Evolutionary conservation across 768 basidiomycete species (phyloP), one percentile per base, ranked within the genome.

Genomic region (Lepiota brunneoincarnata): DNA sequence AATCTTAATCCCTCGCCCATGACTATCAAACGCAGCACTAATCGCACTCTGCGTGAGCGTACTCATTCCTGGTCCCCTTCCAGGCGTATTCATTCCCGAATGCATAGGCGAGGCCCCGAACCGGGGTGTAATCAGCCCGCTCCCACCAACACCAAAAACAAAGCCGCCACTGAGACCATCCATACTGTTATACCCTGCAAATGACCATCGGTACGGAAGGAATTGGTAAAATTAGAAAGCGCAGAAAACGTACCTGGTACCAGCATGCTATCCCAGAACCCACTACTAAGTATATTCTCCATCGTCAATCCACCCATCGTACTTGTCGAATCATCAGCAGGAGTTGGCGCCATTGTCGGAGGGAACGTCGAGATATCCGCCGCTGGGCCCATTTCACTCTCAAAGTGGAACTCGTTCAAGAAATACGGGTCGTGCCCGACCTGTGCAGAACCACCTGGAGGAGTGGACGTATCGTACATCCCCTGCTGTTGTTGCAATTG

Each of bases 261-360:
- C 34, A 93, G 80, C 62, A 93, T 83, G 59, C 79, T 91, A 67
- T 93, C 92, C 92, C 91, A 93, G 67, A 93, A 93, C 38, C 82
- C 83, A 55, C 76, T 82, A 56, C 82, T 86, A 49, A 93, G 73
- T 39, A 93, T 86, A 62, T 83, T 86, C 61, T 93, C 91, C 87
- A 93, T 91, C 47, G 89, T 85, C 57, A 93, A 64, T 38, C 76
- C 77, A 54, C 70, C 70, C 34, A 75, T 65, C 58, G 63, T 56
- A 18, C 20, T 45, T 31, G 51, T 61, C 35, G 65, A 43, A 34
- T 78, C 75, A 52, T 72, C 73, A 35, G 66, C 43, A 50, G 77
- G 75, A 24, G 38, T n/a, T 52, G 72, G 51, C 44, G 82, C 86
- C 87, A 91, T 91, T 49, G 87, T 91, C n/a, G 91, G 91, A 45